Percentiles rank a stretch among this genome's conserved stretches.
phyloP scores from a whole-genome alignment of 2,329 filamentous ascomycete species.

The Alternaria sp. region DNA sequence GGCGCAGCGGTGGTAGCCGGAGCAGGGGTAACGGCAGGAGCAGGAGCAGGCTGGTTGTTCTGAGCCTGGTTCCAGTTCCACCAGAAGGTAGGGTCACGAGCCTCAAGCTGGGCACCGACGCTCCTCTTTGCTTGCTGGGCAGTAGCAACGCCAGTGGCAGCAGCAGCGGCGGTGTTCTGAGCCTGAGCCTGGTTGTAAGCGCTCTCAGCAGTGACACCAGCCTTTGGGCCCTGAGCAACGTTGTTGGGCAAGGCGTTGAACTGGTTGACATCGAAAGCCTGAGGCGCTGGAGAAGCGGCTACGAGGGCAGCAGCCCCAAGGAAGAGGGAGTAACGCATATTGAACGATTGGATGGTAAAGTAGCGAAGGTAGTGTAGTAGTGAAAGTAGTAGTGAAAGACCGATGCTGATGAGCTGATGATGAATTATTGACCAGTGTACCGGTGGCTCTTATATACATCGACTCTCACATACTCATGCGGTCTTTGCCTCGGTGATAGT shows the following conservation, averaged over 20 bases:
- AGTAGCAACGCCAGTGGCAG: slow-evolving; percentile 21
- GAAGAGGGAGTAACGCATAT: slow-evolving; percentile 33
- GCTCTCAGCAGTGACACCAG: slow-evolving; percentile 20
- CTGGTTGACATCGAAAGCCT: slow-evolving; percentile 23
- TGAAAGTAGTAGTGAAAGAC: slow-evolving; percentile 13
- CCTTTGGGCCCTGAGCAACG: slow-evolving; percentile 26
- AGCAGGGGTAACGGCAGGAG: background rate
- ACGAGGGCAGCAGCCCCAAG: slow-evolving; percentile 35
- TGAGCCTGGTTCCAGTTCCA: slow-evolving; percentile 10
- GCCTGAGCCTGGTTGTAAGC: slow-evolving; percentile 27
- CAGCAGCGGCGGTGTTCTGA: slow-evolving; percentile 22
- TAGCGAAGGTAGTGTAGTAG: slow-evolving; percentile 3
- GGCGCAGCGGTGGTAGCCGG: slow-evolving; percentile 6
- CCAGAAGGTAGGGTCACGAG: slow-evolving; percentile 14
- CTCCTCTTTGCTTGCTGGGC: slow-evolving; percentile 27
- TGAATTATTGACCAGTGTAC: background rate
- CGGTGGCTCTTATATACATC: slow-evolving; percentile 14
- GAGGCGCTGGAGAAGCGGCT: slow-evolving; percentile 32
- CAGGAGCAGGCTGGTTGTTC: slow-evolving; percentile 5
- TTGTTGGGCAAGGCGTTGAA: slow-evolving; percentile 19
- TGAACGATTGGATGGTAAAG: slow-evolving; percentile 12
- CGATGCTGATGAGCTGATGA: slow-evolving; percentile 15
- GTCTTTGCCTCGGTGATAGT: slow-evolving; percentile 1
- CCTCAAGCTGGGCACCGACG: slow-evolving; percentile 7
- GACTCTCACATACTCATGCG: background rate